These are phyloP conservation scores for Ophiosphaerella korrae DNA, from an alignment of 2,329 filamentous ascomycete genomes.

Conservation along the genomic window DNA sequence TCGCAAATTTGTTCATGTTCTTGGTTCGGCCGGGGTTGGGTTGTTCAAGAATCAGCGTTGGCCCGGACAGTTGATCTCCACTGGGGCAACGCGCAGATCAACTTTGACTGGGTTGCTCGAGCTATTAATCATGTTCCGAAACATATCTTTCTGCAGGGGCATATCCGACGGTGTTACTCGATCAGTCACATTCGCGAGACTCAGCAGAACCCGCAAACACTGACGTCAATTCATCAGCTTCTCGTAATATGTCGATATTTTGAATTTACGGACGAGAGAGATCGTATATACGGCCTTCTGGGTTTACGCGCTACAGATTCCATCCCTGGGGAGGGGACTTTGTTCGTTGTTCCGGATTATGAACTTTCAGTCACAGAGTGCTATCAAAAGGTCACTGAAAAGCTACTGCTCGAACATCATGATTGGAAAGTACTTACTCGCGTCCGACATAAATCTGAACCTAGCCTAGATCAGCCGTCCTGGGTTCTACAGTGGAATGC, in stretches of 20 bases:
- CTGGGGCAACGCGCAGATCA: neutral
- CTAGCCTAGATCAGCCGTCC: neutral
- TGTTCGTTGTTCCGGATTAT: neutral
- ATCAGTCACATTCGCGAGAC: neutral
- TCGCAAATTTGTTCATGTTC: neutral
- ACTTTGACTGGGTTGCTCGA: neutral
- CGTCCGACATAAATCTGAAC: neutral
- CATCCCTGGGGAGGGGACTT: too few relatives aligned
- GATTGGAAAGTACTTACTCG: neutral
- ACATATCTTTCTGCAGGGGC: neutral
- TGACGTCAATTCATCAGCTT: neutral
- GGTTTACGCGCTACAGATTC: neutral
- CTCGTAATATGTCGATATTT: neutral
- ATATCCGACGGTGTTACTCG: neutral
- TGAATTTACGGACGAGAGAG: neutral
- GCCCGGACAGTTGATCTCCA: neutral
- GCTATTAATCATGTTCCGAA: neutral
- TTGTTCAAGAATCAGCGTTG: neutral
- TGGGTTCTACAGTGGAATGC: neutral
- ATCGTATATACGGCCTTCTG: neutral
- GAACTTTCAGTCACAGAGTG: neutral
- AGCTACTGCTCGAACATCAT: neutral
- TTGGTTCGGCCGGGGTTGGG: constrained; percentile 1
- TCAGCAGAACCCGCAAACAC: neutral
- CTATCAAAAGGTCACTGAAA: neutral